phyloP scores from a whole-genome alignment of 192 early-diverging fungal species.

The Backusella westeae region DNA sequence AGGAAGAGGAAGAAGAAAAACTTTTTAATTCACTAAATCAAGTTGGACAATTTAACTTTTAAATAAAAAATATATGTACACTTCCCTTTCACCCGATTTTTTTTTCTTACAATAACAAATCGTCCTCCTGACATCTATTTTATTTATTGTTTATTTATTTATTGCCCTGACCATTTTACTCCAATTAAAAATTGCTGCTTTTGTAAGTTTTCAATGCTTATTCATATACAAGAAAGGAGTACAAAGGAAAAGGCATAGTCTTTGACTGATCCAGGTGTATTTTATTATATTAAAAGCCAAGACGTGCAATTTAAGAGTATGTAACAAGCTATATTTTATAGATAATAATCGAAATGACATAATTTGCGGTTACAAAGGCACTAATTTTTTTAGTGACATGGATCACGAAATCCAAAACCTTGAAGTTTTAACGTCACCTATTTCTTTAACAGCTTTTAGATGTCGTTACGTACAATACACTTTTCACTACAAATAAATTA shows the following conservation, averaged over 20 bases:
- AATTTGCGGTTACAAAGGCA: neutral
- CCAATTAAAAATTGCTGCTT: neutral
- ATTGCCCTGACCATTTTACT: neutral
- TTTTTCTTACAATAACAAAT: neutral
- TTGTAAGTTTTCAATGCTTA: neutral
- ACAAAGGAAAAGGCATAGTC: neutral
- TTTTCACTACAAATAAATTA: no score
- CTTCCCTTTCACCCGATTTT: neutral
- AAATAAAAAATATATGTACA: neutral
- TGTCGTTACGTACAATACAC: no score
- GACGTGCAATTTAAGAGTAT: neutral
- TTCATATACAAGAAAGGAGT: neutral
- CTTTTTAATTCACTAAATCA: neutral
- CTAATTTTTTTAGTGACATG: neutral
- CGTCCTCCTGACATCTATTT: neutral
- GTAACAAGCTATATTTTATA: neutral
- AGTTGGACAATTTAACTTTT: constrained; percentile 1
- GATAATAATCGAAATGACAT: neutral
- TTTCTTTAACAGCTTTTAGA: neutral
- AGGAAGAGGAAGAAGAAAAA: neutral
- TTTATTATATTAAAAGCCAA: neutral
- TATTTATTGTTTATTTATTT: neutral
- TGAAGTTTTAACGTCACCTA: neutral
- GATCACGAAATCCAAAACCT: neutral
- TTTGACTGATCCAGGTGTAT: neutral